These are phyloP conservation scores for Teratosphaeria zuluensis DNA, from an alignment of 2,329 filamentous ascomycete species.

Conservation along the genomic window DNA sequence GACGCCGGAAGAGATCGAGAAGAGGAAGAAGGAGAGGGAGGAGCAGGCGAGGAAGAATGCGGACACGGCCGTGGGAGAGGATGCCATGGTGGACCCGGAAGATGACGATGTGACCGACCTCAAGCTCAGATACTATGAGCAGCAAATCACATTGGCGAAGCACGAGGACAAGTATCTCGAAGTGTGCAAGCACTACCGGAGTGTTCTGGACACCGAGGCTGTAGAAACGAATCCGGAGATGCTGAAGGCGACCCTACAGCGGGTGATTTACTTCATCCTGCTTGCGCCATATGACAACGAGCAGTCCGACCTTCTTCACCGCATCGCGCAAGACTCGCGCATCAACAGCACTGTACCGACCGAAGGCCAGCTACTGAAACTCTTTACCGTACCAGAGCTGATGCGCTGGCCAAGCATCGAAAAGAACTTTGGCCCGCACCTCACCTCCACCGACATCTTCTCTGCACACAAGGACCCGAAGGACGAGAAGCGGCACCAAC, in stretches of 20 bases:
- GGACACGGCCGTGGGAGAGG: slow-evolving; percentile 28
- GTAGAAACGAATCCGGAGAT: slow-evolving; percentile 84
- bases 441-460: slow-evolving; percentile 86
- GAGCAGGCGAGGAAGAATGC: slow-evolving; percentile 69
- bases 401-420: slow-evolving; percentile 98
- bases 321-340: slow-evolving; percentile 76
- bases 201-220: slow-evolving; percentile 90
- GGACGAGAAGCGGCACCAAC: slow-evolving; percentile 48
- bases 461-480: slow-evolving; percentile 44
- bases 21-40: slow-evolving; percentile 76
- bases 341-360: slow-evolving; percentile 46
- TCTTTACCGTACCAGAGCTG: slow-evolving; percentile 90
- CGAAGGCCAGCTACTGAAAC: slow-evolving; percentile 79
- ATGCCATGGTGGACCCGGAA: slow-evolving; percentile 60
- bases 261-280: slow-evolving; percentile 96
- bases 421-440: slow-evolving; percentile 76
- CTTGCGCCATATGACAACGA: slow-evolving; percentile 97
- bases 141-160: slow-evolving; percentile 91
- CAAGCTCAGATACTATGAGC: slow-evolving; percentile 93
- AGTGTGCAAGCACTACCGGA: slow-evolving; percentile 94
- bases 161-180: slow-evolving; percentile 97
- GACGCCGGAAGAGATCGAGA: slow-evolving; percentile 77
- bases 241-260: slow-evolving; percentile 75
- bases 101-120: slow-evolving; percentile 92
- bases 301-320: slow-evolving; percentile 92